Conservation (phyloP, 768 basidiomycete species). For the Scleroderma citrinum region DNA sequence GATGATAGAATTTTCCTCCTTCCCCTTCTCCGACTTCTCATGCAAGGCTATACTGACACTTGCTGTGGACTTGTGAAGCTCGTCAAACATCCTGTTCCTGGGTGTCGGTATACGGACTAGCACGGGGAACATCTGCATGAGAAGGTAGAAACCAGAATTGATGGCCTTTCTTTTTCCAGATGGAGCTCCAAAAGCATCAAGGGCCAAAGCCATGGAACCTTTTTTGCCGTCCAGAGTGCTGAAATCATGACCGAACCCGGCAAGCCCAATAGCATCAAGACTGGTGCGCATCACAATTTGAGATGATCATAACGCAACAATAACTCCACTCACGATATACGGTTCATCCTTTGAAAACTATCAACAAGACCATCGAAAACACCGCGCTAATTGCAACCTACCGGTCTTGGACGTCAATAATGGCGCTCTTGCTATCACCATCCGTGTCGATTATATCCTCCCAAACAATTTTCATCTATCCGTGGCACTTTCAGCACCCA, state of each 20-base stretch:
- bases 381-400: background rate
- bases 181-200: conserved; percentile 29
- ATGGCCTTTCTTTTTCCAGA: conserved; percentile 17
- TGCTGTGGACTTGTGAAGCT: conserved; percentile 30
- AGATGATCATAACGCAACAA: background rate
- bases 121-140: conserved; percentile 32
- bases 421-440: conserved; percentile 7
- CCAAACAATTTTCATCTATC: conserved; percentile 25
- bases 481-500: conserved; percentile 6
- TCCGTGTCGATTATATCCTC: conserved; percentile 20
- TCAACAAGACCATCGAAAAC: background rate
- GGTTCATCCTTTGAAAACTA: conserved; percentile 25
- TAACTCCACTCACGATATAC: conserved; percentile 23
- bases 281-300: too few species aligned
- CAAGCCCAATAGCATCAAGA: conserved; percentile 53
- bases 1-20: conserved; percentile 25
- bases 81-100: conserved; percentile 24
- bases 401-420: conserved; percentile 37
- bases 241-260: conserved; percentile 56
- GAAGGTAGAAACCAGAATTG: conserved; percentile 26
- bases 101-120: conserved; percentile 33
- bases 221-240: conserved; percentile 43
- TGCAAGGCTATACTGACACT: conserved; percentile 37
- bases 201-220: conserved; percentile 35
- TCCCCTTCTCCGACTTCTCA: conserved; percentile 28